Percentiles rank a stretch among this genome's conserved stretches.
Evolutionary conservation across 2,329 filamentous ascomycete genomes (phyloP).

Genomic region (Huntiella decipiens): DNA sequence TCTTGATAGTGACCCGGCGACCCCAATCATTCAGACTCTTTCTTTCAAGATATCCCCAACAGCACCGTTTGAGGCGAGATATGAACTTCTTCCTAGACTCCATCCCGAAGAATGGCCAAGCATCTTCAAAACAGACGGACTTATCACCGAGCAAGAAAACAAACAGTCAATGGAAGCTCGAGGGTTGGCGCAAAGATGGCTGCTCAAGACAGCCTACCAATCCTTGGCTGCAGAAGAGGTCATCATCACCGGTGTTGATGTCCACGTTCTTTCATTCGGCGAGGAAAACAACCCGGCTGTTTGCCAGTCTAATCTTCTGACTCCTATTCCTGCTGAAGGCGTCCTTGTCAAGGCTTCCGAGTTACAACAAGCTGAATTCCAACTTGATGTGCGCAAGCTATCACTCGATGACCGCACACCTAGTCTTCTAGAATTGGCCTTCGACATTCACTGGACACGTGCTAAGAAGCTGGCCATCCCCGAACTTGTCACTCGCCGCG

Average conservation of each 20-base stretch:
- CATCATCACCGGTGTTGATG: constrained; percentile 40
- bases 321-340: constrained; percentile 23
- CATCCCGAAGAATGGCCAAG: constrained; percentile 71
- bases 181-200: constrained; percentile 69
- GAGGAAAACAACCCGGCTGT: constrained; percentile 35
- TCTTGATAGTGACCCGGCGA: constrained; percentile 59
- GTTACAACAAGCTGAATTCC: constrained; percentile 54
- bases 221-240: constrained; percentile 63
- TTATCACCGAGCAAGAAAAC: constrained; percentile 21
- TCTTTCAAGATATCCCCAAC: constrained; percentile 53
- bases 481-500: constrained; percentile 10
- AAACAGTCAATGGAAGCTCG: constrained; percentile 16
- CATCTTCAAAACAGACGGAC: constrained; percentile 49
- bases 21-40: constrained; percentile 57
- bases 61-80: constrained; percentile 78
- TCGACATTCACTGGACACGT: constrained; percentile 64
- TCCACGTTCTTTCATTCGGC: constrained; percentile 36
- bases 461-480: constrained; percentile 15
- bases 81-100: constrained; percentile 64
- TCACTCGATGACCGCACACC: constrained; percentile 67
- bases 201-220: constrained; percentile 49
- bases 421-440: constrained; percentile 52
- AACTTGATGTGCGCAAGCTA: constrained; percentile 54
- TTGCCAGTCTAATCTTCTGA: constrained; percentile 29
- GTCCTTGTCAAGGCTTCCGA: constrained; percentile 42